Percentiles rank a stretch among this genome's conserved stretches.
These are phyloP conservation scores for cucumber (Cucumis sativus) DNA, from an alignment of 306 rosid species.

Conservation along the genomic window Cucumber_9930_V3 NC_026656.2:19544001-19544500, in stretches of 20 bases:
- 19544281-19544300: constrained; percentile 87
- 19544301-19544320: constrained; percentile 65
- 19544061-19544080: background rate
- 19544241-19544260: constrained; percentile 79
- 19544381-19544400: background rate
- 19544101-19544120: background rate
- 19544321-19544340: constrained; percentile 91
- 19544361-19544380: background rate
- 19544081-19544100: background rate
- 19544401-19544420: no score
- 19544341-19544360: constrained; percentile 61
- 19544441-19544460: background rate
- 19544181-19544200: constrained; percentile 83
- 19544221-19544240: constrained; percentile 70
- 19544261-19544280: constrained; percentile 93
- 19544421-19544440: background rate
- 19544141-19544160: constrained; percentile 89
- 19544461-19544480: background rate
- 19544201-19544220: constrained; percentile 93
- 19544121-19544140: background rate
- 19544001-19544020: background rate
- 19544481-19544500: background rate
- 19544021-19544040: background rate
- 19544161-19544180: constrained; percentile 55
- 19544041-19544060: background rate